Conservation (phyloP, 768 basidiomycete genomes). For the Auricularia heimuer region DNA sequence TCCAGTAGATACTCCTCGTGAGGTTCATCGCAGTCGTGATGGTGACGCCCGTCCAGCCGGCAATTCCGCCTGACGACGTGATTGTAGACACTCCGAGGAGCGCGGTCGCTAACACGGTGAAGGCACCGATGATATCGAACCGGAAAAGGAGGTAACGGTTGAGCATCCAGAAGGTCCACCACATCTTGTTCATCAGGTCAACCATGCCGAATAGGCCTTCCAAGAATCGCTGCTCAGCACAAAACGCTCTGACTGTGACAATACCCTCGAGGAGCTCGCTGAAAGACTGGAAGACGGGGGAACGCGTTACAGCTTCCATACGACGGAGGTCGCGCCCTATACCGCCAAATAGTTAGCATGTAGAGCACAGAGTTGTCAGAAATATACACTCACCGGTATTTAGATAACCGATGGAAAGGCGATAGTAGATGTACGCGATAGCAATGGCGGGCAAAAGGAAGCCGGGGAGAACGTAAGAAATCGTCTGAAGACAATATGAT, state of each 20-base stretch:
- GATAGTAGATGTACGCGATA: constrained; percentile 6
- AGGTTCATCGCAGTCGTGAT: constrained; percentile 29
- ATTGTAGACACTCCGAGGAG: not conserved
- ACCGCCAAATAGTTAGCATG: constrained; percentile 31
- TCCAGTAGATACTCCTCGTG: constrained; percentile 9
- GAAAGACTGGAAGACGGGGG: constrained; percentile 77
- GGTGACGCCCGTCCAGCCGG: constrained; percentile 36
- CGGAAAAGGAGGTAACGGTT: constrained; percentile 20
- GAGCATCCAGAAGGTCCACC: constrained; percentile 13
- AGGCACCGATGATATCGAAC: constrained; percentile 6
- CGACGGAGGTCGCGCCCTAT: constrained; percentile 69
- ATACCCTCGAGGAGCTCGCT: constrained; percentile 47
- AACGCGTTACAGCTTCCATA: constrained; percentile 84
- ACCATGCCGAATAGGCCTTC: constrained; percentile 20
- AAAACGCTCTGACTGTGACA: constrained; percentile 26
- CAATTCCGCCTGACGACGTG: not conserved
- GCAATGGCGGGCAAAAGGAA: constrained; percentile 8
- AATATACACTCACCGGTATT: no score
- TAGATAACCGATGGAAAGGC: constrained; percentile 4
- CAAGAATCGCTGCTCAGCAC: constrained; percentile 23
- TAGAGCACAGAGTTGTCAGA: not conserved
- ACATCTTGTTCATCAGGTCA: constrained; percentile 23
- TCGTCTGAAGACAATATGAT: not conserved
- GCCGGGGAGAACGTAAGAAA: constrained; percentile 6
- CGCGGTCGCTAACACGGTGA: not conserved